Evolutionary conservation across 2,329 filamentous ascomycete species (phyloP), one percentile per base, ranked within the genome.

Genomic region (Ramichloridium luteum): DNA sequence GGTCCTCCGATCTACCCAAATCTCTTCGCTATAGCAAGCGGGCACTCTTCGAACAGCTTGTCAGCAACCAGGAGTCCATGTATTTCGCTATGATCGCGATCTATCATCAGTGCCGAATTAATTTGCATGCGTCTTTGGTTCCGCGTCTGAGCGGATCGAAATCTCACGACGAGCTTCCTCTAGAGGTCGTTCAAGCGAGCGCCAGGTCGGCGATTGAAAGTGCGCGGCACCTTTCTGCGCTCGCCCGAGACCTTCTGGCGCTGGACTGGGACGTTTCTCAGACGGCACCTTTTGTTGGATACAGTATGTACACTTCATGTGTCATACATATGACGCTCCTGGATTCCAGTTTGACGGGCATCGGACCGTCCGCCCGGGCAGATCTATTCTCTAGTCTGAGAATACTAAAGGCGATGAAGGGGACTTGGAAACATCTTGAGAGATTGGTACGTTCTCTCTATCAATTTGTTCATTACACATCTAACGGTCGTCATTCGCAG

Each of bases 81-180:
- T 33, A 6, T 16, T 16, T 14, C 13, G 13, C 26, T 8, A 18
- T 33, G 13, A 23, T 27, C 15, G 26, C 25, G 5, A 4, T 28
- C 5, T 28, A 18, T 11, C 25, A 28, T 16, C 31, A 33, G 23
- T 33, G 22, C 14, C 25, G 31, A 13, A 13, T 33, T 3, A 16
- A 23, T 12, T 18, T 33, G 5, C 31, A 33, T 17, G 4, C 31
- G 5, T 33, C 31, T n/a, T 23, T 33, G 3, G 31, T 33, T 14
- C 31, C 31, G 3, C 31, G 26, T 10, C 28, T 33, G 15, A 28
- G 25, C 16, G 31, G 31, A 3, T 11, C 16, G 3, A 9, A 6
- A 4, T 20, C 23, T 5, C 25, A 14, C n/a, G 31, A 27, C 13
- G 22, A 8, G 6, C 15, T 26, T 5, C 30, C 30, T 3, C 13